phyloP scores from a whole-genome alignment of 495 filamentous ascomycete genomes.

The Talaromyces thailandensis region DNA sequence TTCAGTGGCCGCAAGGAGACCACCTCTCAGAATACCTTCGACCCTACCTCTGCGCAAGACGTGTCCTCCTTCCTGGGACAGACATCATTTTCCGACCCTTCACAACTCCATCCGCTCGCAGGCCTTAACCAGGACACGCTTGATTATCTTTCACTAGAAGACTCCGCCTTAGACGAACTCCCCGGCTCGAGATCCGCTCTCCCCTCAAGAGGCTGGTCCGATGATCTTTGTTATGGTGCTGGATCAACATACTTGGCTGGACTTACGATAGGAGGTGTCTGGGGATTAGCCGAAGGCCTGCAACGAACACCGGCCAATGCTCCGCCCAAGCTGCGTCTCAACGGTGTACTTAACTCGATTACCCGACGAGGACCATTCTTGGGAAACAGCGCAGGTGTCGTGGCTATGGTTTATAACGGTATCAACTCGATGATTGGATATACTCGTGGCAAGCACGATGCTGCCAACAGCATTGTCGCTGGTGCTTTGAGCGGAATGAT shows the following conservation, averaged over 20 bases:
- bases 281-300: constrained; percentile 85
- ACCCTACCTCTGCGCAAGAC: constrained; percentile 63
- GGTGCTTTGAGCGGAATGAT: constrained; percentile 83
- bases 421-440: constrained; percentile 88
- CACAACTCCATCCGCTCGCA: constrained; percentile 84
- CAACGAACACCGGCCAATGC: constrained; percentile 60
- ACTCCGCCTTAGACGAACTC: constrained; percentile 79
- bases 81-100: constrained; percentile 68
- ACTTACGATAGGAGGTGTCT: constrained; percentile 77
- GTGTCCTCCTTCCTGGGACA: constrained; percentile 71
- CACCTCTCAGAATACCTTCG: constrained; percentile 52
- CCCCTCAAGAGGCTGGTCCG: constrained; percentile 92
- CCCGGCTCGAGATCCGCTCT: constrained; percentile 78
- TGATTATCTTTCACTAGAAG: constrained; percentile 90
- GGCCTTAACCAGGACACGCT: constrained; percentile 86
- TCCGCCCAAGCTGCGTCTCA: constrained; percentile 82
- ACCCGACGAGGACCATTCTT: constrained; percentile 92
- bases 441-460: constrained; percentile 81
- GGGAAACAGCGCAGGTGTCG: constrained; percentile 88
- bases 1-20: constrained; percentile 73
- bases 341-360: constrained; percentile 86
- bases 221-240: constrained; percentile 96
- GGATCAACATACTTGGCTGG: constrained; percentile 86
- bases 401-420: constrained; percentile 91
- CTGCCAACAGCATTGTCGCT: constrained; percentile 76